These are phyloP conservation scores for Passalora sequoiae DNA, from an alignment of 2,329 filamentous ascomycete species.

Conservation along the genomic window DNA sequence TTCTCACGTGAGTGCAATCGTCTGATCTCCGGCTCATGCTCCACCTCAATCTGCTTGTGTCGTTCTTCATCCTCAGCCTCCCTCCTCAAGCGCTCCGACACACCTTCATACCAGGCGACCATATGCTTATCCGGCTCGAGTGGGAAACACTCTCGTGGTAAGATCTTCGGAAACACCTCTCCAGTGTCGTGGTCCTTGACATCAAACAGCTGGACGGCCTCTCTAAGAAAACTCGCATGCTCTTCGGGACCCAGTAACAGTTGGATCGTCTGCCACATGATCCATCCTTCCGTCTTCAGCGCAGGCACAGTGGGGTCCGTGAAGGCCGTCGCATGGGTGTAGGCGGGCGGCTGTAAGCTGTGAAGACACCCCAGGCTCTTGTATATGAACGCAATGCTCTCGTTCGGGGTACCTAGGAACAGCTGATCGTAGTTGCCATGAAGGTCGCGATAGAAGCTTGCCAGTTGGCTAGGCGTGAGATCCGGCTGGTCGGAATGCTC, in stretches of 20 bases:
- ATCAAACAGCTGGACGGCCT: constrained; percentile 70
- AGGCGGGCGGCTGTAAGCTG: constrained; percentile 62
- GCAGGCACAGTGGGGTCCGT: constrained; percentile 73
- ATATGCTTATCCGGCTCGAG: constrained; percentile 69
- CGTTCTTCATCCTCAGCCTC: constrained; percentile 50
- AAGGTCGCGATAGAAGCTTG: constrained; percentile 46
- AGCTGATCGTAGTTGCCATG: constrained; percentile 52
- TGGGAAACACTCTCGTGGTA: constrained; percentile 68
- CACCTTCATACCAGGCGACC: constrained; percentile 76
- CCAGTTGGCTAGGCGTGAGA: constrained; percentile 46
- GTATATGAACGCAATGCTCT: constrained; percentile 85
- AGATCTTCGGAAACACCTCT: constrained; percentile 51
- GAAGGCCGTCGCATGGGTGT: constrained; percentile 53
- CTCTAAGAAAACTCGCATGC: constrained; percentile 77
- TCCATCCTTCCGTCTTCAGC: constrained; percentile 76
- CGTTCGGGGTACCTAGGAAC: constrained; percentile 68
- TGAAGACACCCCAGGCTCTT: constrained; percentile 87
- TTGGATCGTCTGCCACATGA: constrained; percentile 90
- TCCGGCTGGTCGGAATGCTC: constrained; percentile 42
- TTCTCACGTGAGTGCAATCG: constrained; percentile 20
- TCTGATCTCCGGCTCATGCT: constrained; percentile 22
- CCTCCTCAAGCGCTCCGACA: constrained; percentile 63
- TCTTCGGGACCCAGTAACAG: constrained; percentile 81
- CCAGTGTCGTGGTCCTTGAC: constrained; percentile 66
- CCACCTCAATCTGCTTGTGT: constrained; percentile 24